Evolutionary conservation across 352 stramenopile species (phyloP), one percentile per base, ranked within the genome.

Genomic region (Phytophthora aleatoria): DNA sequence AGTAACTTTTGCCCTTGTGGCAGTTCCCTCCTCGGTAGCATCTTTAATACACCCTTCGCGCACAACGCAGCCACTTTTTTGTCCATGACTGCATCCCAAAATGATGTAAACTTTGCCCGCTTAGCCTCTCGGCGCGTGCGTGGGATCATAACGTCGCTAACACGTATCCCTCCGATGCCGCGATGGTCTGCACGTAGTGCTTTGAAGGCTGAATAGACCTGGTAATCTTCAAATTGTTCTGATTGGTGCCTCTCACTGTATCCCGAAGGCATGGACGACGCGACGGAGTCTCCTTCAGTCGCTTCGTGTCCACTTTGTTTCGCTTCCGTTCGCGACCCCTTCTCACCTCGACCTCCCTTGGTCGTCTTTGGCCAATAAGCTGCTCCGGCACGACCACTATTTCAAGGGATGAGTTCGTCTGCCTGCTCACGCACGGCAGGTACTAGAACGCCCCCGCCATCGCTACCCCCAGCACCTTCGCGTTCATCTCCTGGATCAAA

Each of bases 401-500:
- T 45, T 45, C n/a, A 20, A 20, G 16, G 16, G 16, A 20, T 20
- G 33, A 38, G 33, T 1, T 38, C 16, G 16, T 20, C 33, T 38
- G 2, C 33, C 9, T 28, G 41, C 1, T 20, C 16, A 20, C 16
- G 16, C 16, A 20, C 16, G 16, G 0, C 16, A 20, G 16, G 16
- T 0, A 20, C 16, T 20, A 20, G 16, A 20, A 20, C 16, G 0
- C 16, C 16, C 16, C 16, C 16, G 16, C 16, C 16, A 20, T 20
- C 16, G 16, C 16, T 20, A 20, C 16, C 16, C 0, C 16, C 16
- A 20, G 16, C 16, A 28, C 20, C 31, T 55, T 43, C 48, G 30
- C 7, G 16, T 28, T 43, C 15, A 43, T 55, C 48, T 13, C 31
- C n/a, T 13, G 30, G 30, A 55, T 43, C 11, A 55, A 55, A 55